Evolutionary conservation across 805 yeast species (phyloP).

Genomic region (Yarrowia osloensis): DNA sequence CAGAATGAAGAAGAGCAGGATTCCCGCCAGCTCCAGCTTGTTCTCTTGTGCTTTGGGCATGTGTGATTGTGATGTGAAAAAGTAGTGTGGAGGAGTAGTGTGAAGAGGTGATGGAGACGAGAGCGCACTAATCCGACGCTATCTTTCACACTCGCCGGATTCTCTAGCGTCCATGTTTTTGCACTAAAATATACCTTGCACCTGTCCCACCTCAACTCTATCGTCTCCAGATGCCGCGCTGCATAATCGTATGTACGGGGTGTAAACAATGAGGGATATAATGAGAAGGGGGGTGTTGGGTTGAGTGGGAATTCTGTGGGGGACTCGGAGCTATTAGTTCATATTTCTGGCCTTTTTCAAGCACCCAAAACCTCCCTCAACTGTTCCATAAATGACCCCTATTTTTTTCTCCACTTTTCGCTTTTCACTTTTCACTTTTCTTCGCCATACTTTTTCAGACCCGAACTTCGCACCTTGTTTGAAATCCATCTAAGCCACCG

Average conservation of each 20-base stretch:
- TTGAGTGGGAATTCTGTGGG: no score
- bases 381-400: no score
- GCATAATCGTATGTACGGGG: constrained; percentile 13
- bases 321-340: no score
- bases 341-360: no score
- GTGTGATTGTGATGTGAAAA: not conserved
- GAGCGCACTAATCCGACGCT: not conserved
- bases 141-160: not conserved
- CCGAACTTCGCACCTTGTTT: not conserved
- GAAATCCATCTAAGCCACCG: not conserved
- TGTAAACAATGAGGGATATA: constrained; percentile 19
- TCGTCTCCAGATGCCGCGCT: constrained; percentile 11
- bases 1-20: constrained; percentile 21
- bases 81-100: not conserved
- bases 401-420: not conserved
- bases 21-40: constrained; percentile 14
- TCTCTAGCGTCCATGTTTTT: not conserved
- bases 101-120: not conserved
- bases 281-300: no score
- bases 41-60: not conserved
- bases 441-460: not conserved
- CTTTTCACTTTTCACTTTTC: not conserved
- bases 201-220: not conserved
- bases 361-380: no score
- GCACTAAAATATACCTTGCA: not conserved